Percentiles rank a stretch among this genome's conserved stretches.
Conservation (phyloP, 2,329 filamentous ascomycete genomes). For the Penicillium hesseltinei region DNA sequence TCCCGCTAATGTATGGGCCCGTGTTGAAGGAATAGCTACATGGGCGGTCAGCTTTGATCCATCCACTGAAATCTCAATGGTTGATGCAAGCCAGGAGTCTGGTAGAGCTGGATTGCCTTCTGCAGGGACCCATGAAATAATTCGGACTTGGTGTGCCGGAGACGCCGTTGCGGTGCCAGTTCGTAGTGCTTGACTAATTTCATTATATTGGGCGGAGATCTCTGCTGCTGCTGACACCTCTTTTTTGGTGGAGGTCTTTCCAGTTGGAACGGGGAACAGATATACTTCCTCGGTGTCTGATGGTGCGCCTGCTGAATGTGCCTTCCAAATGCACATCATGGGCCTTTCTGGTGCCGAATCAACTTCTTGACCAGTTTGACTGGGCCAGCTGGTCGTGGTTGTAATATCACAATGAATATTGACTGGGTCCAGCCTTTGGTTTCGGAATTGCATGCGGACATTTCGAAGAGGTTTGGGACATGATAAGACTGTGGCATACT, state of each 20-base stretch:
- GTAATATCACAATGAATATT: slow-evolving; percentile 29
- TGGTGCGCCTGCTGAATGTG: background rate
- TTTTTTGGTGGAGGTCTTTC: too few relatives aligned
- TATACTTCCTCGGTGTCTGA: background rate
- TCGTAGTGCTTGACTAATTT: slow-evolving; percentile 21
- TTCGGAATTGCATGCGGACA: slow-evolving; percentile 32
- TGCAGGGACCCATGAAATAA: slow-evolving; percentile 14
- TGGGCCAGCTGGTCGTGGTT: slow-evolving; percentile 13
- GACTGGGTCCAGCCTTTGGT: slow-evolving; percentile 37
- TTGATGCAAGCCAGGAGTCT: slow-evolving; percentile 12
- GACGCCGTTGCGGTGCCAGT: slow-evolving; percentile 1
- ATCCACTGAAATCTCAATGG: slow-evolving; percentile 22
- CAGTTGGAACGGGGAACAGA: background rate
- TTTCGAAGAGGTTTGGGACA: slow-evolving; percentile 15
- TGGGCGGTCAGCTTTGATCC: slow-evolving; percentile 22
- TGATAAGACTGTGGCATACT: too few relatives aligned
- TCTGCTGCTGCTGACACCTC: slow-evolving; percentile 16
- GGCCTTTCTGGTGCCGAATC: background rate
- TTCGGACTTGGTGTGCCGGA: slow-evolving; percentile 1
- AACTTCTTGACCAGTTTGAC: background rate
- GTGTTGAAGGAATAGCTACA: slow-evolving; percentile 15
- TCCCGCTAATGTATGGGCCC: slow-evolving; percentile 3
- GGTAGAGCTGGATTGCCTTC: slow-evolving; percentile 8
- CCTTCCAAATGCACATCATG: slow-evolving; percentile 21
- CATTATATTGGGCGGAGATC: slow-evolving; percentile 20